phyloP scores from a whole-genome alignment of 495 filamentous ascomycete genomes.

The Lasiosphaeria hispida region DNA sequence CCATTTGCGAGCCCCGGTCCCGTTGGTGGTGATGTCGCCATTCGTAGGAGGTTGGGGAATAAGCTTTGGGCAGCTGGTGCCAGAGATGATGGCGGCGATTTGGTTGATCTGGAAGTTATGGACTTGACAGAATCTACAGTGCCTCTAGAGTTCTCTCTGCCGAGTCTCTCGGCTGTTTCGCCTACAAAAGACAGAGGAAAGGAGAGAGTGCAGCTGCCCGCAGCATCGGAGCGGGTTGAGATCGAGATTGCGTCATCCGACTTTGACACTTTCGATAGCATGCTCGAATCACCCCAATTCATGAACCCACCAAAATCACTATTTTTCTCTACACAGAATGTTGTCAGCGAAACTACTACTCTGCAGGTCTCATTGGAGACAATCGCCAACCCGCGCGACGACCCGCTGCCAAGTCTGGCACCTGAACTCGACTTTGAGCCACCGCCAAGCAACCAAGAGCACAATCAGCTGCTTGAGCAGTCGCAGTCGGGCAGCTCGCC shows the following conservation, averaged over 20 bases:
- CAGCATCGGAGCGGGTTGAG: background rate
- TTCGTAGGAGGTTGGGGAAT: constrained; percentile 10
- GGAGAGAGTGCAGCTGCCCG: background rate
- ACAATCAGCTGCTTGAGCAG: constrained; percentile 22
- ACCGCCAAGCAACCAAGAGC: constrained; percentile 37
- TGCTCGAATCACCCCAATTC: background rate
- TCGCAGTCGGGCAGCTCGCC: constrained; percentile 16
- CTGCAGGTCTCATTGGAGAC: background rate
- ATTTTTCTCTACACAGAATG: constrained; percentile 13
- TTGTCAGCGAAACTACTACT: background rate
- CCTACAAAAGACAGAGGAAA: background rate
- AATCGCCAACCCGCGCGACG: background rate
- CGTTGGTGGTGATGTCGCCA: constrained; percentile 28
- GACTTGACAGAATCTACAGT: constrained; percentile 53
- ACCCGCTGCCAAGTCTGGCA: background rate
- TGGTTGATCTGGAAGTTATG: constrained; percentile 57
- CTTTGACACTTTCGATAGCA: constrained; percentile 4
- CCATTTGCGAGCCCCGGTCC: constrained; percentile 37
- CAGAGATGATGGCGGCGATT: constrained; percentile 58
- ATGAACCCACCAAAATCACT: constrained; percentile 2
- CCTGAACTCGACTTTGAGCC: constrained; percentile 23
- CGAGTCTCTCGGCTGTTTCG: background rate
- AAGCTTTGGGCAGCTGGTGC: constrained; percentile 68
- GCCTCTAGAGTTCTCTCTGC: background rate
- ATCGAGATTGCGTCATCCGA: constrained; percentile 22